A percentile compares a stretch with the other conserved stretches of the same genome.
These are phyloP conservation scores for Kandelia obovata DNA, from an alignment of 345 rosid species.

Conservation along the genomic window DNA sequence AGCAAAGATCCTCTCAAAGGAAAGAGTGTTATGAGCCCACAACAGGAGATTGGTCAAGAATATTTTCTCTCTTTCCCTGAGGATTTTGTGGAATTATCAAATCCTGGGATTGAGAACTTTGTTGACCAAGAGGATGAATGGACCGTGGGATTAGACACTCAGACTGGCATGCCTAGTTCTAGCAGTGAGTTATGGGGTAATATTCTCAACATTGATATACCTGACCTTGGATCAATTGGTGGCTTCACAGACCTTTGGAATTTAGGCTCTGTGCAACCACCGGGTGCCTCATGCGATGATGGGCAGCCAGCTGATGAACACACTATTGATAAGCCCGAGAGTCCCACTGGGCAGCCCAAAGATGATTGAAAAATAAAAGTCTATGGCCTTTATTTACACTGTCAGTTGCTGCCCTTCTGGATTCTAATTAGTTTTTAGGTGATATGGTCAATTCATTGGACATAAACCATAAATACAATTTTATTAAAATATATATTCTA, in stretches of 20 bases:
- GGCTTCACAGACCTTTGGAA: conserved; percentile 73
- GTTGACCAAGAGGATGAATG: conserved; percentile 56
- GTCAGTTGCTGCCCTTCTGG: too few relatives aligned
- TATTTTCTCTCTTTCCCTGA: conserved; percentile 53
- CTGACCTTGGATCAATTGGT: conserved; percentile 44
- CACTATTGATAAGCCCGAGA: conserved; percentile 16
- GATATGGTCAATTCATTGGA: too few relatives aligned
- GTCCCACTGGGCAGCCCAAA: conserved; percentile 26
- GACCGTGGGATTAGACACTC: conserved; percentile 55
- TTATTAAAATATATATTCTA: too few relatives aligned
- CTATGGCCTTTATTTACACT: conserved; percentile 18
- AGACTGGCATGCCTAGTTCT: conserved; percentile 46
- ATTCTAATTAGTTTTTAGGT: too few relatives aligned
- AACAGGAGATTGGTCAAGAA: conserved; percentile 40
- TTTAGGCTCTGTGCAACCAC: conserved; percentile 40
- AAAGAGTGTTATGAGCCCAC: conserved; percentile 37
- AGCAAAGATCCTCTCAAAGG: conserved; percentile 36
- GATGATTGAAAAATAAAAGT: conserved; percentile 27
- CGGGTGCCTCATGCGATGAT: conserved; percentile 42
- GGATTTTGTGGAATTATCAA: conserved; percentile 36
- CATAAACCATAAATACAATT: too few relatives aligned
- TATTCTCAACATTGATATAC: conserved; percentile 37
- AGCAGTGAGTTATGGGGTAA: conserved; percentile 51
- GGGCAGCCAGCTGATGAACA: conserved; percentile 46
- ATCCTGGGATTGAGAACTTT: conserved; percentile 33